Conservation (phyloP, 73 alveolate genomes). For the Paramecium sexaurelia region DNA sequence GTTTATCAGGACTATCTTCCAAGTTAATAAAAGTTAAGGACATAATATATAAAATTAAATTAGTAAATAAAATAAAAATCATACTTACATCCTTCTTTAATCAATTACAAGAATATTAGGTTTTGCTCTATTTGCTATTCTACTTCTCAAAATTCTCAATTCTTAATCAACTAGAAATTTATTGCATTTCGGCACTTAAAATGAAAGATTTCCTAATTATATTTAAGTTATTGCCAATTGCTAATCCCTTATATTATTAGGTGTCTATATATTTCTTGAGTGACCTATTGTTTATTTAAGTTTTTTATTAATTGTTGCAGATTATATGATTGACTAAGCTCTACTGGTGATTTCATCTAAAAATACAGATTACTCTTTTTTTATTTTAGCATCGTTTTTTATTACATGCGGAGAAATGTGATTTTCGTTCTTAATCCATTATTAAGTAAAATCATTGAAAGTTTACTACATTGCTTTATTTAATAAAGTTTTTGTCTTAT, state of each 20-base stretch:
- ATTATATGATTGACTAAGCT: neutral
- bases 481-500: neutral
- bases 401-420: neutral
- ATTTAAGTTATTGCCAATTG: neutral
- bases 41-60: neutral
- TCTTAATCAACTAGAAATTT: neutral
- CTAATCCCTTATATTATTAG: neutral
- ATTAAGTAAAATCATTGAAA: neutral
- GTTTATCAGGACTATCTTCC: constrained; percentile 29
- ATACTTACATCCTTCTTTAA: neutral
- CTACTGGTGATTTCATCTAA: neutral
- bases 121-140: neutral
- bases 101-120: neutral
- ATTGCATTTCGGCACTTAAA: neutral
- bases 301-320: neutral
- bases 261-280: neutral
- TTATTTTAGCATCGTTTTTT: neutral
- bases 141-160: neutral
- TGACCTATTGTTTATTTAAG: neutral
- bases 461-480: constrained; percentile 5
- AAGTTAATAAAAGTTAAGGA: constrained; percentile 18
- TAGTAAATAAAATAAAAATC: neutral
- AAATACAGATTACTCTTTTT: neutral
- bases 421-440: neutral
- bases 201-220: neutral